A percentile compares a stretch with the other conserved stretches of the same genome.
Conservation (phyloP, 1,284 basidiomycete genomes). For the Pseudozyma tsukubaensis region DNA sequence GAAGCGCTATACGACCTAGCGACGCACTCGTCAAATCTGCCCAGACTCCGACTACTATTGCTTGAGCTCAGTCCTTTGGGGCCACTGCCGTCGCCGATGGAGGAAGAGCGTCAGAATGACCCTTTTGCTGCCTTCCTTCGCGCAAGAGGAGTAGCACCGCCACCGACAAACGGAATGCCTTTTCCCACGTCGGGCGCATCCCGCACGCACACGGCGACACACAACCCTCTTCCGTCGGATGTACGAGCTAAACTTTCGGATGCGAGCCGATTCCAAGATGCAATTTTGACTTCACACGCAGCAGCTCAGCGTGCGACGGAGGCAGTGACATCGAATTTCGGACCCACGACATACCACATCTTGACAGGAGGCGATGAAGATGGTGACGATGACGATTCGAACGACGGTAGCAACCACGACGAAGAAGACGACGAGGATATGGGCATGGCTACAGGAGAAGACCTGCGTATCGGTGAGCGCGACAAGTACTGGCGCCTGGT, state of each 20-base stretch:
- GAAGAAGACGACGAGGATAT: background rate
- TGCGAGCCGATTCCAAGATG: conserved; percentile 7
- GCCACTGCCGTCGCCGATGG: conserved; percentile 16
- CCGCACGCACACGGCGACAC: background rate
- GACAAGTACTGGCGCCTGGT: conserved; percentile 30
- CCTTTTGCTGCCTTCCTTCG: background rate
- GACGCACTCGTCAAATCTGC: conserved; percentile 22
- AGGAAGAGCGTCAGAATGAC: conserved; percentile 14
- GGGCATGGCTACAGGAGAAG: conserved; percentile 9
- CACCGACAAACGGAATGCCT: background rate
- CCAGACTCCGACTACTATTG: conserved; percentile 22
- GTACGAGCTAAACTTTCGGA: conserved; percentile 18
- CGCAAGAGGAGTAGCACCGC: background rate
- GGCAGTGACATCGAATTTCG: background rate
- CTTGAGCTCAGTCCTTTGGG: conserved; percentile 37
- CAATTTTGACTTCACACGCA: background rate
- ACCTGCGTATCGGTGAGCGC: conserved; percentile 27
- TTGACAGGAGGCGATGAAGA: background rate
- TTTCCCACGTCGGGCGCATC: background rate
- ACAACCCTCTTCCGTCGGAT: conserved; percentile 1
- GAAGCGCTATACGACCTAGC: conserved; percentile 41
- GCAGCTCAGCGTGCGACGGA: conserved; percentile 1
- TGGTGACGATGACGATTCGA: background rate
- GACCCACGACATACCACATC: background rate
- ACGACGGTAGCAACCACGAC: background rate